Evolutionary conservation across 2,329 filamentous ascomycete species (phyloP).

Genomic region (Sarocladium kiliense): DNA sequence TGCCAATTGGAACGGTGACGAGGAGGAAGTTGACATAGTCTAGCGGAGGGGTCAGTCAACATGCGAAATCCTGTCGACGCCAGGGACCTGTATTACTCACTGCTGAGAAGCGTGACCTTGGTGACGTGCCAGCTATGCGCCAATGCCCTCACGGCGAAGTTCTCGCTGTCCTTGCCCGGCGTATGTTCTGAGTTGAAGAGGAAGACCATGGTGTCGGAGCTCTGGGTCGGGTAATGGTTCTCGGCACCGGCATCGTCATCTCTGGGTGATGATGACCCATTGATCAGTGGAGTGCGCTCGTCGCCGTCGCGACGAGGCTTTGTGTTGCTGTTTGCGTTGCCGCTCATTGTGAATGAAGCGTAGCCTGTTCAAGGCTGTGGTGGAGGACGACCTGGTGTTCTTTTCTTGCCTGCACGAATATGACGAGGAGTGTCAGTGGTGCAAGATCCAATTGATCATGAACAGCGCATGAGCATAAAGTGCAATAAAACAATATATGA

Average conservation of each 20-base stretch:
- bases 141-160: conserved; percentile 36
- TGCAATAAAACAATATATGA: background rate
- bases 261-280: conserved; percentile 20
- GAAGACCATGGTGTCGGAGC: conserved; percentile 29
- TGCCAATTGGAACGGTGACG: conserved; percentile 68
- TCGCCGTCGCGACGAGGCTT: conserved; percentile 18
- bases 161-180: conserved; percentile 46
- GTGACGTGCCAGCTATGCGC: conserved; percentile 49
- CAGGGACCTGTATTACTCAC: conserved; percentile 33
- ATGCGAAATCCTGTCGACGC: background rate
- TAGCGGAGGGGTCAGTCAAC: conserved; percentile 18
- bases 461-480: background rate
- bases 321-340: conserved; percentile 21
- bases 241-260: background rate
- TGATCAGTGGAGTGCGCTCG: conserved; percentile 40
- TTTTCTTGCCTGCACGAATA: background rate
- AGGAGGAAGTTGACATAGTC: conserved; percentile 66
- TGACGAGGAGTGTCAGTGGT: background rate
- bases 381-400: background rate
- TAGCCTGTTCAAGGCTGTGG: background rate
- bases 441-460: background rate
- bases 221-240: conserved; percentile 12
- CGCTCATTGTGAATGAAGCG: conserved; percentile 22
- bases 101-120: conserved; percentile 55
- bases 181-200: conserved; percentile 46